Evolutionary conservation across 345 rosid species (phyloP).

Genomic region (Zanthoxylum bungeanum): DNA sequence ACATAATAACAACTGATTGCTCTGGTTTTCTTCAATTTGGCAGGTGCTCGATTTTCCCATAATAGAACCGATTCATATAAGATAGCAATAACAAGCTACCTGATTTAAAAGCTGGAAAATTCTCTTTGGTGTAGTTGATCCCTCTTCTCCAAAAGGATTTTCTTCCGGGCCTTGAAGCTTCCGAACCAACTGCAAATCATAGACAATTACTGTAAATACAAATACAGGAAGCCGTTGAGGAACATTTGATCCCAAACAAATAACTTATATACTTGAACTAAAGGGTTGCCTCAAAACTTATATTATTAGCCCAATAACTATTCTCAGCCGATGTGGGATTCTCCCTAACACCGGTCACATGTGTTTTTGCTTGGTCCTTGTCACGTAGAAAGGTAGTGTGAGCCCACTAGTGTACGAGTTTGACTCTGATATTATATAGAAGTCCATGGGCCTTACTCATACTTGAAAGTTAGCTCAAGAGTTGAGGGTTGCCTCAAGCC

Average conservation of each 20-base stretch:
- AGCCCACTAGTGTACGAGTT: too few species aligned
- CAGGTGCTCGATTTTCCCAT: not conserved
- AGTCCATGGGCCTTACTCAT: too few species aligned
- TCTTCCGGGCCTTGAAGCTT: constrained; percentile 85
- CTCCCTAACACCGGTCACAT: too few species aligned
- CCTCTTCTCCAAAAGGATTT: constrained; percentile 91
- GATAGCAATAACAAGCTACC: constrained; percentile 29
- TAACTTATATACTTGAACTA: not conserved
- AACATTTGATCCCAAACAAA: not conserved
- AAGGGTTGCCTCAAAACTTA: too few species aligned
- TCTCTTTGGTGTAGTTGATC: constrained; percentile 74
- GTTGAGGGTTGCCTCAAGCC: too few species aligned
- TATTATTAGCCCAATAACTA: too few species aligned
- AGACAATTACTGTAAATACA: constrained; percentile 2
- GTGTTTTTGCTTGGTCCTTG: too few species aligned
- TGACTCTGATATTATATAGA: too few species aligned
- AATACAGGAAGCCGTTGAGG: not conserved
- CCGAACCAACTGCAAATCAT: constrained; percentile 61
- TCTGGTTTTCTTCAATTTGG: not conserved
- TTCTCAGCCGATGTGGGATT: too few species aligned
- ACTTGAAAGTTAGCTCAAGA: too few species aligned
- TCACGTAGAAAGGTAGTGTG: too few species aligned
- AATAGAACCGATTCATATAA: constrained; percentile 10
- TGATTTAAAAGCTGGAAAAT: constrained; percentile 91
- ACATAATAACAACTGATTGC: not conserved